Conservation (phyloP, 805 yeast species). For the Saturnispora galanensis region DNA sequence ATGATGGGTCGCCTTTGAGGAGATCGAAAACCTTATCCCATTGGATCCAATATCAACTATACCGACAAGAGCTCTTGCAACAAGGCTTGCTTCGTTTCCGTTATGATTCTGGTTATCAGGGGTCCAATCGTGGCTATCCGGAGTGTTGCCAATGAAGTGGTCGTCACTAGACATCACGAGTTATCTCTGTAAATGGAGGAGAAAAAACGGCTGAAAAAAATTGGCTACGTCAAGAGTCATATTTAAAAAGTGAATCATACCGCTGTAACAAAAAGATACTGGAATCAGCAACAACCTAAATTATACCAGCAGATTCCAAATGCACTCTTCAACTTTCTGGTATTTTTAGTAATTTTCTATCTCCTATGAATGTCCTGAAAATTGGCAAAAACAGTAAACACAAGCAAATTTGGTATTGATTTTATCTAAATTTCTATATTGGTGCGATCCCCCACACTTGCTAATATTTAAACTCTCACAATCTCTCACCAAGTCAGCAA, state of each 20-base stretch:
- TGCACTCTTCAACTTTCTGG: too few species aligned
- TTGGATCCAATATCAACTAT: conserved; percentile 73
- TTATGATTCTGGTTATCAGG: conserved; percentile 10
- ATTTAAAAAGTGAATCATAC: too few species aligned
- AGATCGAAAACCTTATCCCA: conserved; percentile 63
- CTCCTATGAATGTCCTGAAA: too few species aligned
- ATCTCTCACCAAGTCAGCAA: too few species aligned
- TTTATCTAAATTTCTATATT: too few species aligned
- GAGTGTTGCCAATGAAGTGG: conserved; percentile 20
- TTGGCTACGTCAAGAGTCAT: background rate
- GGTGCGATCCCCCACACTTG: too few species aligned
- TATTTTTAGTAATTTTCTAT: too few species aligned
- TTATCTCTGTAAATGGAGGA: background rate
- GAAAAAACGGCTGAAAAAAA: background rate
- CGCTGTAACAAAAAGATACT: too few species aligned
- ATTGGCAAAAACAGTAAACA: too few species aligned
- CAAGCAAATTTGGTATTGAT: too few species aligned
- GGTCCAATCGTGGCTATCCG: conserved; percentile 19
- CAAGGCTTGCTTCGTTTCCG: conserved; percentile 44
- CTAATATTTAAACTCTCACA: too few species aligned
- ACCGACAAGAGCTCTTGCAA: conserved; percentile 49
- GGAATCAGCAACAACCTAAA: background rate
- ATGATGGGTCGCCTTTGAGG: conserved; percentile 58
- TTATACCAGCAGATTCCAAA: too few species aligned
- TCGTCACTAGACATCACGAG: conserved; percentile 24